Evolutionary conservation across 371 early-diverging fungal species (phyloP).

Genomic region (Coemansia sp.): DNA sequence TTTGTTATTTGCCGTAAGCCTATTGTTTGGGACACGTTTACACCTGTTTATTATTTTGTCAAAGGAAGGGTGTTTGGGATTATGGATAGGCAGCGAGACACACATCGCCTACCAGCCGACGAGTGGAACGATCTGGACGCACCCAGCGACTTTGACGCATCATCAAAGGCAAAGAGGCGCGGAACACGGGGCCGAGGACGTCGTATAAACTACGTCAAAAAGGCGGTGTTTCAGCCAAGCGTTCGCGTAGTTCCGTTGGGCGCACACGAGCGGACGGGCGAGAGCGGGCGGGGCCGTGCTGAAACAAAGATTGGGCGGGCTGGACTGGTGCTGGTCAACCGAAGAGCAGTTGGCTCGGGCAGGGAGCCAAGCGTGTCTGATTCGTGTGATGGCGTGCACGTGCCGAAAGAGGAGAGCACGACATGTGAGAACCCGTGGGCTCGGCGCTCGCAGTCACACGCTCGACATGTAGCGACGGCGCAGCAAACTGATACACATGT

Average conservation of each 20-base stretch:
- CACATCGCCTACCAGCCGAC: background rate
- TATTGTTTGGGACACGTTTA: background rate
- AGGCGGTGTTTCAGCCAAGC: slow-evolving; percentile 34
- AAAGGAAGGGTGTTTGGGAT: background rate
- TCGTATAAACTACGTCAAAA: slow-evolving; percentile 9
- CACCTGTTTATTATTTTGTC: background rate
- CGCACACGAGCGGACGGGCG: slow-evolving; percentile 3
- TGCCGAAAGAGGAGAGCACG: too few relatives aligned
- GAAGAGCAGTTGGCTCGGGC: slow-evolving; percentile 9
- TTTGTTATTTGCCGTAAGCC: background rate
- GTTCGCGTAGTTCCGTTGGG: slow-evolving; percentile 36
- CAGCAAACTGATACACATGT: background rate
- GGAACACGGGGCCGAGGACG: slow-evolving; percentile 15
- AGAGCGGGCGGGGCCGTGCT: background rate
- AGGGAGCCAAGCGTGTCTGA: background rate
- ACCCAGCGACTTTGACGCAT: background rate
- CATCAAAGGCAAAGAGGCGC: slow-evolving; percentile 4
- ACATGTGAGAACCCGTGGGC: slow-evolving; percentile 18
- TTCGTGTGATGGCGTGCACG: background rate
- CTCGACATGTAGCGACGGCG: background rate
- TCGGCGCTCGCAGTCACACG: slow-evolving; percentile 15
- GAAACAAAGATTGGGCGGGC: slow-evolving; percentile 1
- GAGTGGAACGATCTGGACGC: background rate
- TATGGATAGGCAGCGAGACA: slow-evolving; percentile 4
- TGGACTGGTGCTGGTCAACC: slow-evolving; percentile 25